A percentile compares a stretch with the other conserved stretches of the same genome.
Evolutionary conservation across 2,329 filamentous ascomycete genomes (phyloP).

Genomic region (Phyllosticta capitalensis): DNA sequence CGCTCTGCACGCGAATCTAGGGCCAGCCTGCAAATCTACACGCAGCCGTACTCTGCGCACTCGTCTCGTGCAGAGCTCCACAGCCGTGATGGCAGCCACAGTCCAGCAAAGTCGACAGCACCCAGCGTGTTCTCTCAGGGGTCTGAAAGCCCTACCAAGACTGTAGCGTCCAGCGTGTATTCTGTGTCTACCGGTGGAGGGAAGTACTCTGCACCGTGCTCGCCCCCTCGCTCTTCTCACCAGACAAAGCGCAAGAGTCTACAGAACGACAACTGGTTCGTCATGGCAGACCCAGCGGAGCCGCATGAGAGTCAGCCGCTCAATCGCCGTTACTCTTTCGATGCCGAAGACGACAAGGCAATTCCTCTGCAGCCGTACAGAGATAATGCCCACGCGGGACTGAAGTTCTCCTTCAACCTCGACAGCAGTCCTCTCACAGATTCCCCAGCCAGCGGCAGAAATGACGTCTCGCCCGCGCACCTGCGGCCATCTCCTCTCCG

Average conservation of each 20-base stretch:
- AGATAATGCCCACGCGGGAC: background rate
- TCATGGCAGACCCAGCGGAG: conserved; percentile 16
- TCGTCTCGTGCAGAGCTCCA: conserved; percentile 19
- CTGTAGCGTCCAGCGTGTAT: conserved; percentile 9
- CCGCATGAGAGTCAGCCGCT: background rate
- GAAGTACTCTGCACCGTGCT: conserved; percentile 15
- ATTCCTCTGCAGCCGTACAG: background rate
- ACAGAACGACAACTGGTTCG: conserved; percentile 40
- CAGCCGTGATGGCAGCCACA: conserved; percentile 1
- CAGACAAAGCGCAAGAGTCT: conserved; percentile 19
- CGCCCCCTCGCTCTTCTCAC: conserved; percentile 15
- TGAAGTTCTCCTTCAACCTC: background rate
- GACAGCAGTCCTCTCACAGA: background rate
- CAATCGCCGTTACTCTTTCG: conserved; percentile 6
- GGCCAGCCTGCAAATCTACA: conserved; percentile 39
- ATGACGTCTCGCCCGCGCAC: conserved; percentile 17
- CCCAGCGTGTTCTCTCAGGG: background rate
- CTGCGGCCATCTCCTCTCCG: conserved; percentile 33
- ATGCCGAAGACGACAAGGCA: conserved; percentile 5
- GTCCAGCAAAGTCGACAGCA: background rate
- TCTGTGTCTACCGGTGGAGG: conserved; percentile 21
- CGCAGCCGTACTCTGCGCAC: conserved; percentile 24
- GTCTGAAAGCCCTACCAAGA: conserved; percentile 17
- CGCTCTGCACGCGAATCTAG: conserved; percentile 46
- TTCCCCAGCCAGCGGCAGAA: conserved; percentile 15